Evolutionary conservation across 441 rosid species (phyloP).

Genomic region (Erysimum cheiri): DNA sequence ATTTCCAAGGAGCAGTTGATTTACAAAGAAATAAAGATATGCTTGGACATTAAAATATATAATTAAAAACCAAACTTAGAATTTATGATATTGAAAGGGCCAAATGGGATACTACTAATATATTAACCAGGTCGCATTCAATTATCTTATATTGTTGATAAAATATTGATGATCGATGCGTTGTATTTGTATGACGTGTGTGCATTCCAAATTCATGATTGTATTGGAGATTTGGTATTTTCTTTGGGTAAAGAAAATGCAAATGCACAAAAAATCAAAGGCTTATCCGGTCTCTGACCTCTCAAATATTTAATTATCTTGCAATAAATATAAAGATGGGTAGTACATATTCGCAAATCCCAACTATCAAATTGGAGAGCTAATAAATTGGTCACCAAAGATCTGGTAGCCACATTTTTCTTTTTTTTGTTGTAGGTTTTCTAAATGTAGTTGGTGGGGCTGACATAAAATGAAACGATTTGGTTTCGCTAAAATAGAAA

Average conservation of each 20-base stretch:
- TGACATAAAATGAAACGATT: too few species aligned
- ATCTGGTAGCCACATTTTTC: constrained; percentile 1
- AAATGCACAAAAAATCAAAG: too few species aligned
- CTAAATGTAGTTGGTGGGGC: neutral
- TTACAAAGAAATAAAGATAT: neutral
- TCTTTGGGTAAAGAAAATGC: neutral
- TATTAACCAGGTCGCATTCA: neutral
- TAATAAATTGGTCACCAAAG: constrained; percentile 13
- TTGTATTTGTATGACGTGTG: neutral
- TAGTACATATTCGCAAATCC: neutral
- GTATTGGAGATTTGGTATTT: neutral
- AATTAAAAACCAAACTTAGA: neutral
- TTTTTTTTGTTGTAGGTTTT: neutral
- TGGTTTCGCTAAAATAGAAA: neutral
- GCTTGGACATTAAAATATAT: neutral
- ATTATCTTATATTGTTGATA: neutral
- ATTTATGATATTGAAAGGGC: constrained; percentile 17
- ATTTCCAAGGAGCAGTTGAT: neutral
- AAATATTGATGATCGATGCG: neutral
- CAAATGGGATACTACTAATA: constrained; percentile 6
- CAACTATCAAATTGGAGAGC: neutral
- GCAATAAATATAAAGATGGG: neutral
- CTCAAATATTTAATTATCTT: neutral
- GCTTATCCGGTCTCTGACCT: too few species aligned
- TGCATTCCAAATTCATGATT: neutral